Evolutionary conservation across 2,329 filamentous ascomycete species (phyloP).

Genomic region (Passalora sequoiae): DNA sequence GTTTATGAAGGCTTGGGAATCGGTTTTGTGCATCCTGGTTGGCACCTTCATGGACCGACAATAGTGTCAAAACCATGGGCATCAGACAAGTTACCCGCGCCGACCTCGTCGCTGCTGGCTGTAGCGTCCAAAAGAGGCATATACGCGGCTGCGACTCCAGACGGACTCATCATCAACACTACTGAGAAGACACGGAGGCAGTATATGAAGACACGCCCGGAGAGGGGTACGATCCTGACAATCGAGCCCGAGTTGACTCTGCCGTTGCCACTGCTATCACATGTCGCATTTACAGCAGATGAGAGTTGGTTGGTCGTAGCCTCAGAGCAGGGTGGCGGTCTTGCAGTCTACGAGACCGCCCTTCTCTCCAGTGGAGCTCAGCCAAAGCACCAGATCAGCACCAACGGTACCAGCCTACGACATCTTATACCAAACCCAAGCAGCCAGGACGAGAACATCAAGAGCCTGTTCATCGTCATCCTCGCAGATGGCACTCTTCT

Average conservation of each 20-base stretch:
- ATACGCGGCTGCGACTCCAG: constrained; percentile 80
- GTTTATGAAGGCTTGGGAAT: constrained; percentile 40
- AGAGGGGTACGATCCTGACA: constrained; percentile 37
- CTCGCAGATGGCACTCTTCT: constrained; percentile 74
- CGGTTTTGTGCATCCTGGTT: background rate
- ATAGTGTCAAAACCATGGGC: constrained; percentile 67
- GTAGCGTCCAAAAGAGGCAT: constrained; percentile 76
- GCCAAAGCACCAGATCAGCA: constrained; percentile 69
- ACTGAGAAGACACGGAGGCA: constrained; percentile 74
- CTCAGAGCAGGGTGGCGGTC: constrained; percentile 71
- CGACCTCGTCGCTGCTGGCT: constrained; percentile 76
- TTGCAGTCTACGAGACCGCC: constrained; percentile 76
- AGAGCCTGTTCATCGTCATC: constrained; percentile 63
- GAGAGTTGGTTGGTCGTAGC: constrained; percentile 79
- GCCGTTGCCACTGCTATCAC: constrained; percentile 71
- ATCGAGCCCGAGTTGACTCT: constrained; percentile 62
- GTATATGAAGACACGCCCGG: constrained; percentile 50
- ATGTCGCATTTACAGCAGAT: constrained; percentile 85
- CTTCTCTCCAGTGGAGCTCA: constrained; percentile 56
- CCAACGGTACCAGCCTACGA: constrained; percentile 68
- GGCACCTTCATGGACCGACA: no score
- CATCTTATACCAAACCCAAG: constrained; percentile 76
- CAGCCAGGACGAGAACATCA: background rate
- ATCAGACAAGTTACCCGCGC: constrained; percentile 59
- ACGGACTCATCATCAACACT: constrained; percentile 67